A percentile compares a stretch with the other conserved stretches of the same genome.
Conservation (phyloP, 768 basidiomycete genomes). For the Leccinum aurantiacum region DNA sequence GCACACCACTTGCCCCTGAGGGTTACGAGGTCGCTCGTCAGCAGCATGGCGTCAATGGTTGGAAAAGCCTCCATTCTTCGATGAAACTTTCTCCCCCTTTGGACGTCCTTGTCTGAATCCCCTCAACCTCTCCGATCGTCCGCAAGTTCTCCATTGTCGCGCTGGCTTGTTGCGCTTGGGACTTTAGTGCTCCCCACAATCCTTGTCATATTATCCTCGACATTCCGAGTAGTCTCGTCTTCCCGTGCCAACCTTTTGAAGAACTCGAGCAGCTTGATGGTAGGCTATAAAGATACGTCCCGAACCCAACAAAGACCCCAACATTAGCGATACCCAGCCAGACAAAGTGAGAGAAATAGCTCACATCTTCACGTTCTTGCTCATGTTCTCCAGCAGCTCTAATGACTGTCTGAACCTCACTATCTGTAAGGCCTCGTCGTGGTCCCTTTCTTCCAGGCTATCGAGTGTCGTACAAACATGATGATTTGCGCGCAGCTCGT, state of each 20-base stretch:
- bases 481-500: constrained; percentile 35
- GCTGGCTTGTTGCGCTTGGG: constrained; percentile 13
- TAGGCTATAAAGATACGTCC: constrained; percentile 26
- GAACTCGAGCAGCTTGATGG: constrained; percentile 35
- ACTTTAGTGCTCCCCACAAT: too few relatives aligned
- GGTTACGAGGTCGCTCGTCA: too few relatives aligned
- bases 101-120: too few relatives aligned
- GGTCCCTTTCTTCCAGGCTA: constrained; percentile 12
- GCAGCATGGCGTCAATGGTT: too few relatives aligned
- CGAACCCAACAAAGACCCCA: neutral
- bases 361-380: constrained; percentile 30
- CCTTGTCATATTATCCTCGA: neutral
- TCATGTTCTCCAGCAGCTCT: constrained; percentile 13
- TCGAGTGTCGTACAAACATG: constrained; percentile 17
- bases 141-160: constrained; percentile 24
- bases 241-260: constrained; percentile 25
- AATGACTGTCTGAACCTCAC: constrained; percentile 38
- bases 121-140: constrained; percentile 23
- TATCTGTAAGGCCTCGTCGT: constrained; percentile 23
- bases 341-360: constrained; percentile 10
- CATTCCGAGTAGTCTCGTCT: constrained; percentile 9
- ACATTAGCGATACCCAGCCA: neutral
- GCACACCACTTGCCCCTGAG: too few relatives aligned
- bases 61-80: too few relatives aligned
- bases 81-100: too few relatives aligned